phyloP scores from a whole-genome alignment of 2,329 filamentous ascomycete species.

The Fonsecaea erecta region DNA sequence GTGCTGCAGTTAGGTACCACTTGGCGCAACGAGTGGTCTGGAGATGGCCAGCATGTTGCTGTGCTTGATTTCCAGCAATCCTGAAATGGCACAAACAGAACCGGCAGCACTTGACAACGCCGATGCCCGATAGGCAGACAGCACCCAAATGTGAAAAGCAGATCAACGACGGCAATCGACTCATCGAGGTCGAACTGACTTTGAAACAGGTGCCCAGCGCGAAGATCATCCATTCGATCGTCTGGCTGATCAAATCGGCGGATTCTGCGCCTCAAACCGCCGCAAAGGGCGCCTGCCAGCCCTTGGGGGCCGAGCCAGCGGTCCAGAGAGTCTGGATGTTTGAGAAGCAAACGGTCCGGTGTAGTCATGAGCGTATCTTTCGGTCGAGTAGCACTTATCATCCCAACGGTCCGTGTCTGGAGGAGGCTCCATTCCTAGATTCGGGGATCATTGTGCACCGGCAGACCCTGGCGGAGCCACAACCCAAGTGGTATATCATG shows the following conservation, averaged over 20 bases:
- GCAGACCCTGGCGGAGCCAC: not conserved
- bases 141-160: not conserved
- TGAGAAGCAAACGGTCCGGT: conserved; percentile 6
- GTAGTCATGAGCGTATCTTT: conserved; percentile 2
- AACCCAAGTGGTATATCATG: not conserved
- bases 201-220: not conserved
- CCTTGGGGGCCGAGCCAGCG: not conserved
- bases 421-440: conserved; percentile 8
- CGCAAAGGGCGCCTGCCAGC: not conserved
- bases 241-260: conserved; percentile 16
- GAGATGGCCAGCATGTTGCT: conserved; percentile 6
- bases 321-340: conserved; percentile 18
- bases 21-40: conserved; percentile 29
- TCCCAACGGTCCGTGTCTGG: not conserved
- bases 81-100: conserved; percentile 1
- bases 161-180: not conserved
- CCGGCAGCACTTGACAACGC: conserved; percentile 9
- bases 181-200: not conserved
- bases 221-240: not conserved
- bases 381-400: not conserved
- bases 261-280: not conserved
- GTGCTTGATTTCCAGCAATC: conserved; percentile 12
- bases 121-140: not conserved
- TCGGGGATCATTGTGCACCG: not conserved
- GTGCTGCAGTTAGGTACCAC: conserved; percentile 8